A percentile compares a stretch with the other conserved stretches of the same genome.
phyloP scores from a whole-genome alignment of 192 early-diverging fungal genomes.

The Backusella macrospora region DNA sequence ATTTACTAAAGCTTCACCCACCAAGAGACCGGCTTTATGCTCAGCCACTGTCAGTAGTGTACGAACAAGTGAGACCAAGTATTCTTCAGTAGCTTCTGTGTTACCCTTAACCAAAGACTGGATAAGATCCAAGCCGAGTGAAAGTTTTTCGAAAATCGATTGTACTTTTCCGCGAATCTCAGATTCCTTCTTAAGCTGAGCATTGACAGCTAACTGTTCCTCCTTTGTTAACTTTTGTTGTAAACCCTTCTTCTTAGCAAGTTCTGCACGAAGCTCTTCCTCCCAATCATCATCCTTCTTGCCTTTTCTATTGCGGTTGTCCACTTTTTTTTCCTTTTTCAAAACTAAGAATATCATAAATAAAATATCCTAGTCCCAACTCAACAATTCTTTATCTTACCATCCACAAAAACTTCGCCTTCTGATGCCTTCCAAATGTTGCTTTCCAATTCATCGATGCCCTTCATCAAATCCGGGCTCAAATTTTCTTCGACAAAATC shows the following conservation, averaged over 20 bases:
- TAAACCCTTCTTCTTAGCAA: slow-evolving; percentile 68
- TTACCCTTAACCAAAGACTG: slow-evolving; percentile 67
- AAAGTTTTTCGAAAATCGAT: slow-evolving; percentile 48
- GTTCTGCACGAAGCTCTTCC: slow-evolving; percentile 69
- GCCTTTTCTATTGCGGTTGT: slow-evolving; percentile 48
- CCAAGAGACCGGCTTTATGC: slow-evolving; percentile 54
- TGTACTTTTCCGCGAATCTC: slow-evolving; percentile 71
- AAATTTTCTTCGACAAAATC: slow-evolving; percentile 52
- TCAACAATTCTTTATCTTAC: slow-evolving; percentile 26
- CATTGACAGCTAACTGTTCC: slow-evolving; percentile 72
- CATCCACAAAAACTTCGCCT: slow-evolving; percentile 68
- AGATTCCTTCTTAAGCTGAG: slow-evolving; percentile 73
- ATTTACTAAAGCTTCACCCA: slow-evolving; percentile 59
- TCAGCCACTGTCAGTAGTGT: slow-evolving; percentile 55
- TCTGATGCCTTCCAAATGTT: slow-evolving; percentile 74
- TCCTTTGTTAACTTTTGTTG: slow-evolving; percentile 69
- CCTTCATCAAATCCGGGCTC: slow-evolving; percentile 48
- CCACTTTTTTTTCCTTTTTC: slow-evolving; percentile 61
- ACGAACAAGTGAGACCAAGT: slow-evolving; percentile 60
- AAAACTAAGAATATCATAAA: slow-evolving; percentile 32
- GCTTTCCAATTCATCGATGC: slow-evolving; percentile 62
- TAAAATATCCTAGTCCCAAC: not conserved
- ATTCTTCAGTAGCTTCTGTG: slow-evolving; percentile 51
- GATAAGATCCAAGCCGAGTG: slow-evolving; percentile 66
- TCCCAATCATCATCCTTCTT: slow-evolving; percentile 82